Percentiles rank a stretch among this genome's conserved stretches.
Evolutionary conservation across 495 filamentous ascomycete genomes (phyloP).

Genomic region (Pseudomonodictys pantanalensis): DNA sequence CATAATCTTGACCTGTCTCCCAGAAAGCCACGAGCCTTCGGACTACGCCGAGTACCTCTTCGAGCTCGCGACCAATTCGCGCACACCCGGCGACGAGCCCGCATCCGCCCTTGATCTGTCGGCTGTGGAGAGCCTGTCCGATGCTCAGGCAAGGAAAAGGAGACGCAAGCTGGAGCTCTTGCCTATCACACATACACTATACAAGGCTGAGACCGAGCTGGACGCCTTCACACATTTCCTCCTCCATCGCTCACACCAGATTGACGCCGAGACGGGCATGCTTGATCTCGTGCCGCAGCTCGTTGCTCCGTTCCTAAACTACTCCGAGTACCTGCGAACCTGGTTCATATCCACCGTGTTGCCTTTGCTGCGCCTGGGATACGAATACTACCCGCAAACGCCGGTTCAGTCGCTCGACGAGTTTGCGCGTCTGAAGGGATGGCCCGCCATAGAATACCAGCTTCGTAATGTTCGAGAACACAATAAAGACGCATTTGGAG

Average conservation of each 20-base stretch:
- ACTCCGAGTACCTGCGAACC: constrained; percentile 60
- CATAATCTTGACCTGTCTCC: constrained; percentile 80
- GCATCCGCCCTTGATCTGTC: constrained; percentile 52
- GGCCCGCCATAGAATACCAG: constrained; percentile 62
- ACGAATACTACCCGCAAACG: constrained; percentile 75
- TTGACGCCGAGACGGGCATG: constrained; percentile 76
- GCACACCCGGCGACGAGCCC: constrained; percentile 40
- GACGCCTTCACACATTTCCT: constrained; percentile 69
- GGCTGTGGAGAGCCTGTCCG: constrained; percentile 59
- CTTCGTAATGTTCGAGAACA: constrained; percentile 57
- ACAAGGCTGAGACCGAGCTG: constrained; percentile 42
- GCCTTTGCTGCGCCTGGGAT: constrained; percentile 75
- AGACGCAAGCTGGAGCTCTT: constrained; percentile 68
- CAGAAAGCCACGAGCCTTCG: constrained; percentile 67
- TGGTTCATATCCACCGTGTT: constrained; percentile 78
- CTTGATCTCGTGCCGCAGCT: constrained; percentile 69
- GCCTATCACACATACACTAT: constrained; percentile 47
- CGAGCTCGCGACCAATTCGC: constrained; percentile 45
- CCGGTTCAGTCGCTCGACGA: constrained; percentile 53
- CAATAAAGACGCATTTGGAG: constrained; percentile 28
- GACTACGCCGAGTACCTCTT: constrained; percentile 61
- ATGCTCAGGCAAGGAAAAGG: constrained; percentile 63
- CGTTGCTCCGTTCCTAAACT: constrained; percentile 70
- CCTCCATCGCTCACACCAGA: constrained; percentile 67
- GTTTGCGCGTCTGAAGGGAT: constrained; percentile 62